Base-by-base conservation (phyloP, 2,329 filamentous ascomycete species). In the Anisogramma anomala region DNA sequence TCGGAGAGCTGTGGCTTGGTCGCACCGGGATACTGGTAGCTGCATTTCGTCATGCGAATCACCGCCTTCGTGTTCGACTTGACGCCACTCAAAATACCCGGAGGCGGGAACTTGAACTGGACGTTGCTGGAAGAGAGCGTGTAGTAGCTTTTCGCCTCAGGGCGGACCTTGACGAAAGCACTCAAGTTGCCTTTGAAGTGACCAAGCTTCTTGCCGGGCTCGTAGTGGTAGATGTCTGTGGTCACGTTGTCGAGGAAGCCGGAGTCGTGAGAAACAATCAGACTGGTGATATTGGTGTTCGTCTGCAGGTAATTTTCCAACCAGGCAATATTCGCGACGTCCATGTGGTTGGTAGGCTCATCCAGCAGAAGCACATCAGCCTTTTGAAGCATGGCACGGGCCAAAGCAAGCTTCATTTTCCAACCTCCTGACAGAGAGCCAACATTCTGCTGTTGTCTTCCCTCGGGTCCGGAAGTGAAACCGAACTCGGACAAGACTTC, bases 391-490 rank as follows among this genome's bases (percentile, higher is more conserved):
- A 98, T 96, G 49, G 91, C 91, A 55, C 91, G 79, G 39, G 91
- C 91, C 61, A 98, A 67, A 50, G 91, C 91, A 47, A 98, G 69
- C 78, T 98, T 98, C 91, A 98, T 98, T 76, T 96, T 96, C 91
- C 91, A 98, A 59, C 91, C 91, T 65, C 91, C 91, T 32, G 91
- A 96, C 26, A 98, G 67, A 15, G 89, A 95, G 52, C 91, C 91
- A 45, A 98, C 91, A 54, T 82, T 84, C 59, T 95, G 79, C 5
- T 80, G 74, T 63, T 96, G 91, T 46, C 86, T 79, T 45, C 89
- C 91, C 51, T 91, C 84, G 0, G 87, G 86, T 3, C 89, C 89
- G 47, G 84, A 65, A 17, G 84, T 93, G 66, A 98, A 98, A 32
- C 93, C 93, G 55, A 98, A 91, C 60, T 96, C 88, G 36, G 79